phyloP scores from a whole-genome alignment of 2,329 filamentous ascomycete genomes.

The Penicillium sp. region DNA sequence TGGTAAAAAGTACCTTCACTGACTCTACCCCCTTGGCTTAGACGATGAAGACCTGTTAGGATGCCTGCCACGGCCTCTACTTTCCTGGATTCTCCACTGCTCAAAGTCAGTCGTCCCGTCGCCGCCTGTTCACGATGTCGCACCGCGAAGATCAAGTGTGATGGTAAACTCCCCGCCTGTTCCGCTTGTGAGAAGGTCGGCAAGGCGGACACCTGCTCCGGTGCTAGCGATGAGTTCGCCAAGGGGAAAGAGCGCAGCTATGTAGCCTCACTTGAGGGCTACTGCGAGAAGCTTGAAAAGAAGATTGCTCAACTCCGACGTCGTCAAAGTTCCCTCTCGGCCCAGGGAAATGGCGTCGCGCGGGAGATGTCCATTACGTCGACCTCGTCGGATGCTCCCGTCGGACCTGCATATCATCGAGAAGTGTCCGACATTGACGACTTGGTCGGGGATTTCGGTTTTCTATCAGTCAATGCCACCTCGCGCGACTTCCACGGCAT shows the following conservation, averaged over 20 bases:
- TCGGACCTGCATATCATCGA: constrained; percentile 45
- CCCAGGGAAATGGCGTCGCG: constrained; percentile 24
- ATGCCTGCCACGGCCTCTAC: constrained; percentile 32
- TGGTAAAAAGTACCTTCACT: too few species aligned
- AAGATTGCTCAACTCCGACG: constrained; percentile 52
- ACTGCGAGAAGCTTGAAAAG: constrained; percentile 80
- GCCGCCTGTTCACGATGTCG: constrained; percentile 79
- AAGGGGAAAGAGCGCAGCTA: constrained; percentile 95
- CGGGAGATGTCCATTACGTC: constrained; percentile 37
- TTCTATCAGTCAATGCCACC: constrained; percentile 89
- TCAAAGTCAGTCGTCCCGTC: constrained; percentile 67
- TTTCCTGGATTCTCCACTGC: constrained; percentile 39
- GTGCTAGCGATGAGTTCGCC: constrained; percentile 92
- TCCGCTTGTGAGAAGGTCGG: constrained; percentile 92
- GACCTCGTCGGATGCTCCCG: constrained; percentile 23
- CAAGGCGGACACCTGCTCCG: constrained; percentile 79
- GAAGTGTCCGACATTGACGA: constrained; percentile 88
- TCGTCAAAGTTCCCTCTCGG: constrained; percentile 27
- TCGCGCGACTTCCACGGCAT: constrained; percentile 90
- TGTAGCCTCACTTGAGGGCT: constrained; percentile 87
- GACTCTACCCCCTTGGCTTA: neutral
- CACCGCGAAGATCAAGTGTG: constrained; percentile 93
- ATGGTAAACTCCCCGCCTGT: constrained; percentile 91
- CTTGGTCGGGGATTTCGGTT: constrained; percentile 88
- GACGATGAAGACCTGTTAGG: constrained; percentile 21